Conservation (phyloP, 2,329 filamentous ascomycete species). For the Pseudogymnoascus verrucosus region DNA sequence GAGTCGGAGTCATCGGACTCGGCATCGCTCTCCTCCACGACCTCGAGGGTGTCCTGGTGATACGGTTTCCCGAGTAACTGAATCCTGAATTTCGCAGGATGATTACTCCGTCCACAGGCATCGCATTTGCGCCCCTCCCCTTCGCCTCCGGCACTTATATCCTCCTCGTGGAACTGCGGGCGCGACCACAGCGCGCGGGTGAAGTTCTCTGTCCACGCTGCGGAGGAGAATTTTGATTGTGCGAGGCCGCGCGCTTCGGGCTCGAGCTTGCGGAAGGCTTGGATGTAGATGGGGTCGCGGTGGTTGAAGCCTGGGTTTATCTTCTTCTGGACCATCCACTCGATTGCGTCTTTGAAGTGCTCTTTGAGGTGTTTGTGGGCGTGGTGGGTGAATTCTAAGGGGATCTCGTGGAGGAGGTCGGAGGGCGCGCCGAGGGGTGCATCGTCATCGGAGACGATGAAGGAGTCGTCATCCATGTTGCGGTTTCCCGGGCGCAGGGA, state of each 20-base stretch:
- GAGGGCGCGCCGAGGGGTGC: constrained; percentile 48
- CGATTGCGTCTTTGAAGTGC: constrained; percentile 65
- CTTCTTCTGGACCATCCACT: constrained; percentile 76
- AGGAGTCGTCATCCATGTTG: constrained; percentile 37
- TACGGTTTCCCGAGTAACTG: constrained; percentile 60
- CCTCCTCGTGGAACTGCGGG: constrained; percentile 49
- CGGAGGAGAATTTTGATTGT: constrained; percentile 62
- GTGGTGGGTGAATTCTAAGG: constrained; percentile 60
- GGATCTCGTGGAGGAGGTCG: constrained; percentile 41
- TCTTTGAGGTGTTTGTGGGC: constrained; percentile 60
- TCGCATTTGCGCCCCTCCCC: constrained; percentile 49
- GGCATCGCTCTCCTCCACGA: constrained; percentile 43
- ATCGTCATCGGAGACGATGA: constrained; percentile 54
- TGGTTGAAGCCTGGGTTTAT: constrained; percentile 63
- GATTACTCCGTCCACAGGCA: constrained; percentile 61
- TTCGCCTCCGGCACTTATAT: constrained; percentile 32
- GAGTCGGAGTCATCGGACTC: constrained; percentile 29
- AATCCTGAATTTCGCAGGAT: constrained; percentile 59
- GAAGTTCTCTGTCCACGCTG: constrained; percentile 62
- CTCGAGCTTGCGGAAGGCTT: constrained; percentile 64
- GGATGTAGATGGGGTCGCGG: constrained; percentile 54
- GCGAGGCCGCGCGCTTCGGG: constrained; percentile 62
- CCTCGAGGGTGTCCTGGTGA: constrained; percentile 54
- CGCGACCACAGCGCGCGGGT: constrained; percentile 56
- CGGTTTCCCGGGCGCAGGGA: constrained; percentile 12